Evolutionary conservation across 345 rosid genomes (phyloP), one percentile per base, ranked within the genome.

Genomic region (Euphorbia tirucalli): DNA sequence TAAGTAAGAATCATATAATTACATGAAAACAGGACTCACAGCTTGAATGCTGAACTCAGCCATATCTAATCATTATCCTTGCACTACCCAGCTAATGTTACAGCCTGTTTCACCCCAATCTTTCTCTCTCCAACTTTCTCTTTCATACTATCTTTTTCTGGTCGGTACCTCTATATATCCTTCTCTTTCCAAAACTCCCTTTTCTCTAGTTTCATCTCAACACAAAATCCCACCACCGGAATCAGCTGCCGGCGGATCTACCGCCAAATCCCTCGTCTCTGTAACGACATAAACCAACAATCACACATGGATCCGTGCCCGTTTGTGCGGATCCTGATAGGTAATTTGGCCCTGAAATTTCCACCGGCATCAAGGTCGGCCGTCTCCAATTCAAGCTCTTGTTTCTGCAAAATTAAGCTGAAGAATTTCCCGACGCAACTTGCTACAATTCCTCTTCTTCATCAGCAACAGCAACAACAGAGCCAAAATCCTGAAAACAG

Each of bases 251-350:
- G 7, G 24, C 62, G 22, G 52, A 2, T 32, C 50, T 19, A 11
- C 39, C 16, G 3, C 50, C 6, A 3, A 15, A n/a, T 21, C 16
- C 11, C 21, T 13, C 11, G 3, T 21, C 22, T 28, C 56, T 24
- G 10, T 21, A n/a, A 41, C 4, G 13, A 31, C 2, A 41, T 1
- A 1, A 11, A 50, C 6, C 1, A 37, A 7, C 16, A 62, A 63
- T 18, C 50, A 49, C 6, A 52, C 11, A 94, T 95, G 99, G 99
- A 95, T 90, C 99, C 99, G 77, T 95, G 99, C 83, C 87, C 93
- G 7, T 92, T 90, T 78, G 86, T 86, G 35, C 88, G 97, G 84
- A 75, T 95, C 77, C 85, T 92, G 3, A 83, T 89, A 44, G 97
- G 97, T 0, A 89, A 89, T 77, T 83, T 95, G 28, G 88, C 96